These are phyloP conservation scores for Xylariaceae sp. DNA, from an alignment of 2,329 filamentous ascomycete genomes.

Conservation along the genomic window DNA sequence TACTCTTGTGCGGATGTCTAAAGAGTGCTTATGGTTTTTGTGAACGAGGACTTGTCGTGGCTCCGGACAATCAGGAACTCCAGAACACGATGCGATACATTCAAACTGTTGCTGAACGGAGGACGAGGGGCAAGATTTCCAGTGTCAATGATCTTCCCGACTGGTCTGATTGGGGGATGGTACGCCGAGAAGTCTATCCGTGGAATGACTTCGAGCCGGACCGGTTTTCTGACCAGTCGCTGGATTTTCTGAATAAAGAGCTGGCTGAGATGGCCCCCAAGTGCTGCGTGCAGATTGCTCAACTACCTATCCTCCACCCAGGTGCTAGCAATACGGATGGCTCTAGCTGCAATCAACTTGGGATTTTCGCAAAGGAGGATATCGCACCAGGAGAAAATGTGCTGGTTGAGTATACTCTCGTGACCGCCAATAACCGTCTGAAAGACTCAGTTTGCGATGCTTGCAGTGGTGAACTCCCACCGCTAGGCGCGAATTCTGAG, in stretches of 20 bases:
- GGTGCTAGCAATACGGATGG: conserved; percentile 57
- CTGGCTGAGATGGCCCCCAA: conserved; percentile 76
- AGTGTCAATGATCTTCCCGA: conserved; percentile 68
- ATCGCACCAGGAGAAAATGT: conserved; percentile 78
- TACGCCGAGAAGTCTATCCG: conserved; percentile 73
- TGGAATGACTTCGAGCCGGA: conserved; percentile 75
- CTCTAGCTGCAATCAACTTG: conserved; percentile 76
- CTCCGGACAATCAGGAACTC: conserved; percentile 63
- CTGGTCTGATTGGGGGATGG: conserved; percentile 72
- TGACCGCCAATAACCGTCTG: conserved; percentile 88
- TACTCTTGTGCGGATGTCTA: conserved; percentile 71
- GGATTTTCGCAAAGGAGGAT: conserved; percentile 86
- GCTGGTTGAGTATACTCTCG: conserved; percentile 80
- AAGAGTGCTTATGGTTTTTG: conserved; percentile 72
- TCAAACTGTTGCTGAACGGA: conserved; percentile 56
- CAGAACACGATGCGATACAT: conserved; percentile 61
- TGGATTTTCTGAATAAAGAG: conserved; percentile 74
- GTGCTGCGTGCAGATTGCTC: conserved; percentile 77
- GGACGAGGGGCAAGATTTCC: conserved; percentile 54
- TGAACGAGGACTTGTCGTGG: conserved; percentile 63
- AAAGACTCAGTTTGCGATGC: conserved; percentile 90
- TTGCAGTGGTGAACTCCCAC: conserved; percentile 77
- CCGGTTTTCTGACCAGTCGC: conserved; percentile 71
- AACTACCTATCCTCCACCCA: conserved; percentile 74
- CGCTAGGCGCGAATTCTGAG: conserved; percentile 55